Evolutionary conservation across 2,329 filamentous ascomycete species (phyloP).

Genomic region (Apiospora aurea): DNA sequence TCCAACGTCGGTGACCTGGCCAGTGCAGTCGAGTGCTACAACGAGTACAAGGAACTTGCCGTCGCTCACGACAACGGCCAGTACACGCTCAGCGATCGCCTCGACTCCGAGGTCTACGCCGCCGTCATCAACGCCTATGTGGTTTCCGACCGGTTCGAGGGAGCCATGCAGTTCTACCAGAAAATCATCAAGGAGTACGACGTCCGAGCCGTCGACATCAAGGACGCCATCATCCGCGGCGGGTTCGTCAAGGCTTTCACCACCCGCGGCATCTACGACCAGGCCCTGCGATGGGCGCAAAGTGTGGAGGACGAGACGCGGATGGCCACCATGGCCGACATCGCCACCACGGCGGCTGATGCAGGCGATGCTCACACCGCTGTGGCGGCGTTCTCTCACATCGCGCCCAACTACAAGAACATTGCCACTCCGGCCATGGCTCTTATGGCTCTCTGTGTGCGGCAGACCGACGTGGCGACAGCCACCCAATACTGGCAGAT

Average conservation of each 20-base stretch:
- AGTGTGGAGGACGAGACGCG: slow-evolving; percentile 66
- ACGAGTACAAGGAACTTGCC: slow-evolving; percentile 90
- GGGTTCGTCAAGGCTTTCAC: slow-evolving; percentile 84
- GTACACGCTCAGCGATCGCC: slow-evolving; percentile 70
- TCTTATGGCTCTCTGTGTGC: slow-evolving; percentile 85
- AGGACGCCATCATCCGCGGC: slow-evolving; percentile 73
- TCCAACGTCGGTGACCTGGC: slow-evolving; percentile 80
- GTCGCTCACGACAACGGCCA: slow-evolving; percentile 81
- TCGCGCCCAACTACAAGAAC: slow-evolving; percentile 59
- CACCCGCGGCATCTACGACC: slow-evolving; percentile 70
- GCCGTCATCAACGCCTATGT: slow-evolving; percentile 92
- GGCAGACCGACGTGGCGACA: slow-evolving; percentile 77
- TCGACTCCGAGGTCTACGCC: slow-evolving; percentile 87
- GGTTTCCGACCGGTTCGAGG: slow-evolving; percentile 78
- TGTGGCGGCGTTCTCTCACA: slow-evolving; percentile 67
- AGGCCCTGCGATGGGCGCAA: slow-evolving; percentile 78
- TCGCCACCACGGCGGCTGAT: slow-evolving; percentile 83
- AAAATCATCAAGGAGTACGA: slow-evolving; percentile 74
- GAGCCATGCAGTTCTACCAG: slow-evolving; percentile 84
- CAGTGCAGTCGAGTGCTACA: slow-evolving; percentile 93
- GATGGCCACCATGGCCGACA: slow-evolving; percentile 70
- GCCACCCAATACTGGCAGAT: slow-evolving; percentile 84
- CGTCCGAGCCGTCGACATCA: slow-evolving; percentile 66
- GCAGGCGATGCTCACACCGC: slow-evolving; percentile 74
- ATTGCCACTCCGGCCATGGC: slow-evolving; percentile 73